phyloP scores from a whole-genome alignment of 495 filamentous ascomycete genomes.

The Penicillium steckii region DNA sequence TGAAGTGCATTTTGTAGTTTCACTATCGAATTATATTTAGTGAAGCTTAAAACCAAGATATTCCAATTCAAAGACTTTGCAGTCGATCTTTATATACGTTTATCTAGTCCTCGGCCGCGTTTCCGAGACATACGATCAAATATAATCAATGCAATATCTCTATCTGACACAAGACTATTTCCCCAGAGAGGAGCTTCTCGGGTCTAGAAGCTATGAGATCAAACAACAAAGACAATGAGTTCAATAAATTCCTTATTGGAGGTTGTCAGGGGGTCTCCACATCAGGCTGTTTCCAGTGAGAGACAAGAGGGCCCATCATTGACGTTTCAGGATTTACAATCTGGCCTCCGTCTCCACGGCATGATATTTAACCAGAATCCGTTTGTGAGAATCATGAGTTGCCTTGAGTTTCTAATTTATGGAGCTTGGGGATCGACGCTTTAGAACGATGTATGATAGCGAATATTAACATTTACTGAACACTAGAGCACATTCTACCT shows the following conservation, averaged over 20 bases:
- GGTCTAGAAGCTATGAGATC: background rate
- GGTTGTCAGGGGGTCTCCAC: background rate
- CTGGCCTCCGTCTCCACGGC: background rate
- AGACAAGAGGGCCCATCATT: background rate
- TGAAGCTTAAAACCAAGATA: too few relatives aligned
- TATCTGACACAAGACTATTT: background rate
- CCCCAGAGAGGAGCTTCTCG: background rate
- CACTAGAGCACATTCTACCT: too few relatives aligned
- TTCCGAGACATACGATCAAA: background rate
- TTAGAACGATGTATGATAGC: too few relatives aligned
- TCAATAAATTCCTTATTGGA: background rate
- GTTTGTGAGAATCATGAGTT: too few relatives aligned
- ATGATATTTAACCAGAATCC: too few relatives aligned
- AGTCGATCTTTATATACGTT: background rate
- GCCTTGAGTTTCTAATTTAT: too few relatives aligned
- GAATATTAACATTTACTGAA: too few relatives aligned
- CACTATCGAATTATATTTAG: background rate
- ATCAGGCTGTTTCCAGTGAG: background rate
- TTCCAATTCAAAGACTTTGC: too few relatives aligned
- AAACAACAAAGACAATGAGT: background rate
- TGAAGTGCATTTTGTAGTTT: slow-evolving; percentile 22
- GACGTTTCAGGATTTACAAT: background rate
- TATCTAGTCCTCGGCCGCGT: background rate
- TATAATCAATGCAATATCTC: background rate
- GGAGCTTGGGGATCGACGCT: too few relatives aligned